These are phyloP conservation scores for Scheffersomyces insectosa DNA, from an alignment of 1,139 yeast species.

Conservation along the genomic window DNA sequence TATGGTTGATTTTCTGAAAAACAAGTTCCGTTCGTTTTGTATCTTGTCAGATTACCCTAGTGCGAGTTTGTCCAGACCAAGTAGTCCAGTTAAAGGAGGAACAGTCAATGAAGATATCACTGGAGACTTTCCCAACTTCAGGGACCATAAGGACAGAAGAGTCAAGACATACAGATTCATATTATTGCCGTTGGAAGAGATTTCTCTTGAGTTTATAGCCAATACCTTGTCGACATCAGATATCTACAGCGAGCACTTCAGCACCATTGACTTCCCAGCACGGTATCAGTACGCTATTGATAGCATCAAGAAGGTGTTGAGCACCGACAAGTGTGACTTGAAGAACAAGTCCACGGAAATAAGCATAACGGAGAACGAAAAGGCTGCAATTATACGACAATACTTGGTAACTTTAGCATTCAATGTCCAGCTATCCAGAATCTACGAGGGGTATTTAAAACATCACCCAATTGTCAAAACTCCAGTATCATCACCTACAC, in stretches of 20 bases:
- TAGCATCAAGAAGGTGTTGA: conserved; percentile 15
- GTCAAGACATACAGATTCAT: conserved; percentile 39
- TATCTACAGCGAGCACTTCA: conserved; percentile 53
- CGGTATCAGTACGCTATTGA: conserved; percentile 22
- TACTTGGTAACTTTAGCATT: conserved; percentile 55
- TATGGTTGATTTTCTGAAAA: conserved; percentile 62
- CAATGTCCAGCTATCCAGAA: conserved; percentile 62
- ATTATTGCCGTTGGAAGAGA: conserved; percentile 42
- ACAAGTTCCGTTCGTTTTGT: conserved; percentile 62
- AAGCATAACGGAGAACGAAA: conserved; percentile 31
- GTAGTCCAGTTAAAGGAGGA: conserved; percentile 18
- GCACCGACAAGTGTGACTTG: conserved; percentile 15
- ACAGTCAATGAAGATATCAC: conserved; percentile 7
- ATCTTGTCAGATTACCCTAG: conserved; percentile 51
- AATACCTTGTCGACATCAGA: conserved; percentile 27
- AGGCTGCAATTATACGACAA: conserved; percentile 44
- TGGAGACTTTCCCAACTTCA: conserved; percentile 25
- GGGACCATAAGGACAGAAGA: conserved; percentile 26
- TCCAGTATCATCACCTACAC: conserved; percentile 2
- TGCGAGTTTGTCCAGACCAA: conserved; percentile 17
- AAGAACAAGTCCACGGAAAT: conserved; percentile 6
- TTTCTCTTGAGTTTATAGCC: conserved; percentile 45
- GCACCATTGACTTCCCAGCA: conserved; percentile 11
- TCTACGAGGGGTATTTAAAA: conserved; percentile 39
- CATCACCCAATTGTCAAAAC: conserved; percentile 9